Base-by-base conservation (phyloP, 371 early-diverging fungal genomes). In the Catenaria anguillulae region DNA sequence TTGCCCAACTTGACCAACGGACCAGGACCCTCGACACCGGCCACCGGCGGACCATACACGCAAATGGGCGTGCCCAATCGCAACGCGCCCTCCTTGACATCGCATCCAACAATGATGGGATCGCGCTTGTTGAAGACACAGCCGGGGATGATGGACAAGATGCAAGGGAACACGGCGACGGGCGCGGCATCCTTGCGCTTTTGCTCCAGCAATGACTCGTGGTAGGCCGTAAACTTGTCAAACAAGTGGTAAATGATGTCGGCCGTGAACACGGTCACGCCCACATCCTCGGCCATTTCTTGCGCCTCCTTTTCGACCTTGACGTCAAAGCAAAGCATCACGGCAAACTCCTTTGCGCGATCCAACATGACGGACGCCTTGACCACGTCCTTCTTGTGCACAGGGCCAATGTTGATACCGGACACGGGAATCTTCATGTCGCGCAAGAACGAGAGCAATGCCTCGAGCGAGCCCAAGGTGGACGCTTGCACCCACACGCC, bases 181-280 rank as follows among this genome's bases (percentile, higher is more conserved):
- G 89, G 87, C 19, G 90, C 90, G 64, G 84, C 83, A 61, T 93
- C 95, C 70, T 83, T 84, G 63, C 90, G 88, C 72, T 86, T 89
- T 71, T 88, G 84, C 70, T 94, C 92, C 55, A 77, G 67, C 40
- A 95, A 71, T 34, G 80, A 63, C 36, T 83, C 76, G 63, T 76
- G 79, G 72, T 94, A 89, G 36, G 85, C 85, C 17, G 88, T 90
- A 74, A 91, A 99, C 63, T 83, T 77, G 73, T 99, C 99, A 66
- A 98, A 93, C 83, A 99, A 81, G 72, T 99, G 98, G 74, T 99
- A 99, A 71, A 99, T 99, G 69, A 99, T 99, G 65, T 99, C 94
- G 33, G 99, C 99, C 64, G 79, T 84, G 77, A 99, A 98, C 33
- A 99, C 75, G 76, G 84, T 90, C 62, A 99, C 82, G 35, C 95